Evolutionary conservation across 192 early-diverging fungal species (phyloP).

Genomic region (Allomyces javanicus): DNA sequence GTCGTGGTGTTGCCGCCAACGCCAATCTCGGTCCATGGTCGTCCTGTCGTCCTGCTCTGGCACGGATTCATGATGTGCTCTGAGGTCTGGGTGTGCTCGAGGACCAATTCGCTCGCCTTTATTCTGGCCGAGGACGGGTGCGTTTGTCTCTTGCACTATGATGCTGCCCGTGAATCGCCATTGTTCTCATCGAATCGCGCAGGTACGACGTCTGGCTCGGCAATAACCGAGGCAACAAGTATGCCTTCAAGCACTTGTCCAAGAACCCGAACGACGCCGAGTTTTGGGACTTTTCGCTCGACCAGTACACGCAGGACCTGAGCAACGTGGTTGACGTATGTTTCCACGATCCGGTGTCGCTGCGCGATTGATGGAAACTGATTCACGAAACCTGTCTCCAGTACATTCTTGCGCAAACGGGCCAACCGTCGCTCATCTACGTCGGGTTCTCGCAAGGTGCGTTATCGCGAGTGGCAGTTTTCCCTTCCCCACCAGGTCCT

Average conservation of each 20-base stretch:
- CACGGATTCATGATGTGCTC: conserved; percentile 90
- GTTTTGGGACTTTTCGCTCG: conserved; percentile 90
- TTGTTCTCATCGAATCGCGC: background rate
- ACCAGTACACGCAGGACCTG: conserved; percentile 71
- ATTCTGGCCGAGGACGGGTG: conserved; percentile 61
- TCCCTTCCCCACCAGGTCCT: background rate
- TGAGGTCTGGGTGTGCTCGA: conserved; percentile 78
- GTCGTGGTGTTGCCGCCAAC: no score
- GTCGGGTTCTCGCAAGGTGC: conserved; percentile 85
- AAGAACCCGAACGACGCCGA: conserved; percentile 38
- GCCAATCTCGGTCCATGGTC: no score
- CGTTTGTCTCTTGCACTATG: background rate
- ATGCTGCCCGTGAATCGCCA: background rate
- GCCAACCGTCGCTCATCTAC: conserved; percentile 59
- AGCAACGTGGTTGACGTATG: conserved; percentile 62
- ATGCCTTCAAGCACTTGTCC: conserved; percentile 61
- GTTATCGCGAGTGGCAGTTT: background rate
- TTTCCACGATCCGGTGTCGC: background rate
- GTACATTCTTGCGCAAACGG: conserved; percentile 70
- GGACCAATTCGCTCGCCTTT: conserved; percentile 50
- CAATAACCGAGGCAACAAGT: conserved; percentile 87
- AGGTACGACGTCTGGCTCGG: conserved; percentile 91
- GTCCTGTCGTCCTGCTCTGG: conserved; percentile 80
- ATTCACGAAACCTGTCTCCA: conserved; percentile 3
- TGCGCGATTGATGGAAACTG: background rate